Evolutionary conservation across 2,329 filamentous ascomycete genomes (phyloP).

Genomic region (Cryphonectria nitschkei): DNA sequence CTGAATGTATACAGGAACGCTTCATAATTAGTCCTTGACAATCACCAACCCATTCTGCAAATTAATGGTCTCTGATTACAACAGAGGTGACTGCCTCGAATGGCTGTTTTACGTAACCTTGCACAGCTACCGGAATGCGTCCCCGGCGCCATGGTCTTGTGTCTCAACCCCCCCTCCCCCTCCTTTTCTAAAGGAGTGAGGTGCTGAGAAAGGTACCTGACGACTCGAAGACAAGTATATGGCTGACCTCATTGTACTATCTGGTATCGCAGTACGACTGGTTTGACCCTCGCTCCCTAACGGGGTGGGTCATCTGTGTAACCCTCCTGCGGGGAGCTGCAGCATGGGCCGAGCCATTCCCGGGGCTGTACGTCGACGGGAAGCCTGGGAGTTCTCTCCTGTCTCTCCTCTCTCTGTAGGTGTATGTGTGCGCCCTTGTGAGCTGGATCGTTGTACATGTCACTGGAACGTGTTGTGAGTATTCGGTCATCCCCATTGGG

Average conservation of each 20-base stretch:
- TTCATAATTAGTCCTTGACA: not conserved
- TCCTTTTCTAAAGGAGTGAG: not conserved
- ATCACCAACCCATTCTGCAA: not conserved
- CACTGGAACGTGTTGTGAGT: not conserved
- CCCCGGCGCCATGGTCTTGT: no score
- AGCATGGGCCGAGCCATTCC: not conserved
- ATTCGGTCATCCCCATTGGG: not conserved
- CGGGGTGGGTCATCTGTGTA: not conserved
- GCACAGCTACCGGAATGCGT: no score
- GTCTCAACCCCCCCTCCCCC: no score
- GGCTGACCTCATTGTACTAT: not conserved
- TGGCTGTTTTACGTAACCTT: not conserved
- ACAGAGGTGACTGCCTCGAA: not conserved
- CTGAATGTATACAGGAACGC: not conserved
- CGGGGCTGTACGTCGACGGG: not conserved
- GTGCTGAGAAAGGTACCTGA: not conserved
- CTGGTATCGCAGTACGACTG: not conserved
- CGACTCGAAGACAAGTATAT: not conserved
- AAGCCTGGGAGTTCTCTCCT: not conserved
- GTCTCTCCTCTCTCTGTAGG: no score
- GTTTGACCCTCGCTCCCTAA: not conserved
- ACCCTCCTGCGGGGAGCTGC: slow-evolving; percentile 4
- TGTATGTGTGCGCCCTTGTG: not conserved
- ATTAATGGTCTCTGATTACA: not conserved
- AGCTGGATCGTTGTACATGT: not conserved